These are phyloP conservation scores for Glycine tomentella DNA, from an alignment of 306 rosid species.

Conservation along the genomic window DNA sequence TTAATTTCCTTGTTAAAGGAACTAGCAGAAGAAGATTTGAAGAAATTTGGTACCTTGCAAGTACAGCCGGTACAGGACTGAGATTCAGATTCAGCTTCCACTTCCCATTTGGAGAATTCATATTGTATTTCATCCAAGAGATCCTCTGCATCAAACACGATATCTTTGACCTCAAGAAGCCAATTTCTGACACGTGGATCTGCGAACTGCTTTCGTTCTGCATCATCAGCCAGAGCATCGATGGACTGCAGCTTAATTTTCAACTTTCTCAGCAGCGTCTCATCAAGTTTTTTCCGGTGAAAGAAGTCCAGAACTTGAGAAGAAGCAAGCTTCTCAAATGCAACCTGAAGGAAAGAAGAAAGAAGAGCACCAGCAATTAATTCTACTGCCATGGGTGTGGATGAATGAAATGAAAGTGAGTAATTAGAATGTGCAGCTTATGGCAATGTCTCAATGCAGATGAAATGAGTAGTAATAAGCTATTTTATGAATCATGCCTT, in stretches of 20 bases:
- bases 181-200: background rate
- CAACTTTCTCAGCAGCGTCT: background rate
- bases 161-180: background rate
- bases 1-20: no score
- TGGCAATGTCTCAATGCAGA: no score
- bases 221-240: background rate
- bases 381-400: background rate
- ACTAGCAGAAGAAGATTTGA: no score
- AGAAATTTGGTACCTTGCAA: background rate
- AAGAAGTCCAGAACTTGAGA: background rate
- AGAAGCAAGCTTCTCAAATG: background rate
- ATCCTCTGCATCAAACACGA: background rate
- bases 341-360: background rate
- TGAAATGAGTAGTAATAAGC: no score
- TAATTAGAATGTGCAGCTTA: no score
- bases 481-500: no score
- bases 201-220: background rate
- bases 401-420: background rate
- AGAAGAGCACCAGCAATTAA: background rate
- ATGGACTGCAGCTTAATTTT: background rate
- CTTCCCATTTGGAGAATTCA: background rate
- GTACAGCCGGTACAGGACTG: background rate
- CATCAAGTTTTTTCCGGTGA: background rate
- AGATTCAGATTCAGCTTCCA: background rate
- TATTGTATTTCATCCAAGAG: background rate